A percentile compares a stretch with the other conserved stretches of the same genome.
phyloP scores from a whole-genome alignment of 257 asterid species.

The Penstemon eatonii region DNA sequence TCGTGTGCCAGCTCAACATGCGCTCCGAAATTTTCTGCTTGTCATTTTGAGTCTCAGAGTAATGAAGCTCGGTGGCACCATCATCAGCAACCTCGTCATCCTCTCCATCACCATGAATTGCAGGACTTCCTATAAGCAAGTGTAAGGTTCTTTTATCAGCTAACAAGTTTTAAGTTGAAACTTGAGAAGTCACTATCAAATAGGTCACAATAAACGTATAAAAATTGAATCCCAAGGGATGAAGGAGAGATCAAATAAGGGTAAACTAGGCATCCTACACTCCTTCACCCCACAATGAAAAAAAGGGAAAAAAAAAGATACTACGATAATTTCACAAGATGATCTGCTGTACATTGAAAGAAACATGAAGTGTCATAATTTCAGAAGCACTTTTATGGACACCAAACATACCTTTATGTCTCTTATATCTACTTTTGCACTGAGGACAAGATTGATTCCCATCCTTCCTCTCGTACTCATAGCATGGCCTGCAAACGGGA shows the following conservation, averaged over 20 bases:
- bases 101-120: slow-evolving; percentile 74
- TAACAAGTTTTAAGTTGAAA: slow-evolving; percentile 22
- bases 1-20: slow-evolving; percentile 96
- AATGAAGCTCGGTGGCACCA: slow-evolving; percentile 52
- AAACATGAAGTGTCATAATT: slow-evolving; percentile 14
- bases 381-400: slow-evolving; percentile 1
- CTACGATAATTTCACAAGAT: not conserved
- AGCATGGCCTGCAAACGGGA: slow-evolving; percentile 98
- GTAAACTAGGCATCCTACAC: not conserved
- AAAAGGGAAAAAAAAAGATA: not conserved
- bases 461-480: slow-evolving; percentile 97
- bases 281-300: slow-evolving; percentile 10
- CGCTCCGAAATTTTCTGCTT: slow-evolving; percentile 86
- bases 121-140: slow-evolving; percentile 78
- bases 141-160: slow-evolving; percentile 22
- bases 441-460: slow-evolving; percentile 97
- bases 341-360: not conserved
- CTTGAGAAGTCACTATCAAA: slow-evolving; percentile 5
- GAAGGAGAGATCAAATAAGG: slow-evolving; percentile 4
- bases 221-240: slow-evolving; percentile 2
- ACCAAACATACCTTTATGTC: slow-evolving; percentile 70
- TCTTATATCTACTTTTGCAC: slow-evolving; percentile 95
- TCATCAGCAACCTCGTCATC: slow-evolving; percentile 63
- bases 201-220: not conserved
- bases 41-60: slow-evolving; percentile 60